These are phyloP conservation scores for Diutina sp. DNA, from an alignment of 1,139 yeast genomes.

Conservation along the genomic window DNA sequence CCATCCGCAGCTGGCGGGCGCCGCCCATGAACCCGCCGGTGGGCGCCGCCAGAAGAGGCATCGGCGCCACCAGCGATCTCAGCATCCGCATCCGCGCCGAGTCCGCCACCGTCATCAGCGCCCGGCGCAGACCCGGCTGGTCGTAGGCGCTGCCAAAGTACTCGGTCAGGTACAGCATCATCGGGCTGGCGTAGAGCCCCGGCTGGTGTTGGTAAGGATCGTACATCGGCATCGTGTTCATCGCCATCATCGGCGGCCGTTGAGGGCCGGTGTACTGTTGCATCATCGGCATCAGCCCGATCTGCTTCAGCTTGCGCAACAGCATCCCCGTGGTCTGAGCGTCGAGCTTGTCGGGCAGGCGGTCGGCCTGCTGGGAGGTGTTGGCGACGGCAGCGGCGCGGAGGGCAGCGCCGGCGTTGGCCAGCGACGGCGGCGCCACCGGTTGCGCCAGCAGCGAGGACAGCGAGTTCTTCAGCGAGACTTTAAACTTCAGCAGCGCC, in stretches of 20 bases:
- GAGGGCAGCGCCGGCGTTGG: constrained; percentile 1
- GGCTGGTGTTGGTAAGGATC: background rate
- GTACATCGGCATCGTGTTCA: background rate
- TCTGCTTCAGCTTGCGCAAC: background rate
- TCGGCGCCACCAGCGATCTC: background rate
- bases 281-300: background rate
- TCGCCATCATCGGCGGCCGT: background rate
- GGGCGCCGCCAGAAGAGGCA: background rate
- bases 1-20: constrained; percentile 3
- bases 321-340: background rate
- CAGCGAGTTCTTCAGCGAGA: background rate
- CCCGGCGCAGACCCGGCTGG: background rate
- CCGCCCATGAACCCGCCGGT: background rate
- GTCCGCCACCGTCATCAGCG: constrained; percentile 3
- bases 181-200: background rate
- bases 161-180: background rate
- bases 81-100: constrained; percentile 5
- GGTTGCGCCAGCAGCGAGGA: constrained; percentile 1
- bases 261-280: background rate
- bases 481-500: constrained; percentile 1
- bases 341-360: background rate
- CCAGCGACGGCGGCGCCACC: constrained; percentile 2
- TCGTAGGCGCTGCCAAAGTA: constrained; percentile 1
- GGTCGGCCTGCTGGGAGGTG: background rate
- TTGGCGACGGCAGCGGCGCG: constrained; percentile 2